Conservation (phyloP, 805 yeast genomes). For the Candida nanaspora region DNA sequence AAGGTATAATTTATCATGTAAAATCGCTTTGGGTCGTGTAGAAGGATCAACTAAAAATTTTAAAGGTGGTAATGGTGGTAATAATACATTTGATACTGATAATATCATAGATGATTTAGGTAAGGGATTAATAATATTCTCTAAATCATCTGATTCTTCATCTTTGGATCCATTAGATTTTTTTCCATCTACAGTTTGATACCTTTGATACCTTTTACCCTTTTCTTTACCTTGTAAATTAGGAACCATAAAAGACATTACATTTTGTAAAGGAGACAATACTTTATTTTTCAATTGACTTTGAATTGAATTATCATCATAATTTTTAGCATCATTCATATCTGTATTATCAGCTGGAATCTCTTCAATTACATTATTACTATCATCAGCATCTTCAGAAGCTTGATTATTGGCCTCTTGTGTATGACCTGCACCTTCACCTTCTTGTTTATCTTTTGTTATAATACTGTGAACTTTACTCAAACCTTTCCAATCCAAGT, state of each 20-base stretch:
- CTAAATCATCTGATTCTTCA: slow-evolving; percentile 7
- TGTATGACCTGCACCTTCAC: too few species aligned
- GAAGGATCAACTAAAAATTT: slow-evolving; percentile 64
- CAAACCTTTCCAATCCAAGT: slow-evolving; percentile 78
- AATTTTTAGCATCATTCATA: slow-evolving; percentile 5
- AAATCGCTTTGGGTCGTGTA: slow-evolving; percentile 49
- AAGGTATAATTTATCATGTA: slow-evolving; percentile 78
- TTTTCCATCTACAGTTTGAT: slow-evolving; percentile 24
- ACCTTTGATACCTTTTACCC: slow-evolving; percentile 19
- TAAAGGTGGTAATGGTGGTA: slow-evolving; percentile 74
- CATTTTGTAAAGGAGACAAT: slow-evolving; percentile 36
- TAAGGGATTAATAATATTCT: slow-evolving; percentile 20
- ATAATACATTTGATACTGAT: slow-evolving; percentile 67
- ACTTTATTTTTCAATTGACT: slow-evolving; percentile 16
- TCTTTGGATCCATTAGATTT: too few species aligned
- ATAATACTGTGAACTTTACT: slow-evolving; percentile 35
- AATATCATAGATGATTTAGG: slow-evolving; percentile 74
- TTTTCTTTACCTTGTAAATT: slow-evolving; percentile 12
- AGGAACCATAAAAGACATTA: slow-evolving; percentile 36
- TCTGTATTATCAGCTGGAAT: slow-evolving; percentile 21
- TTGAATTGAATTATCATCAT: not conserved
- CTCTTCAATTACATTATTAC: slow-evolving; percentile 13
- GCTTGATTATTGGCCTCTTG: not conserved
- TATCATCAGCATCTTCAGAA: not conserved
- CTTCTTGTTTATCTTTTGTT: too few species aligned